phyloP scores from a whole-genome alignment of 1,284 basidiomycete genomes.

The Rhizopogon hawkerae region DNA sequence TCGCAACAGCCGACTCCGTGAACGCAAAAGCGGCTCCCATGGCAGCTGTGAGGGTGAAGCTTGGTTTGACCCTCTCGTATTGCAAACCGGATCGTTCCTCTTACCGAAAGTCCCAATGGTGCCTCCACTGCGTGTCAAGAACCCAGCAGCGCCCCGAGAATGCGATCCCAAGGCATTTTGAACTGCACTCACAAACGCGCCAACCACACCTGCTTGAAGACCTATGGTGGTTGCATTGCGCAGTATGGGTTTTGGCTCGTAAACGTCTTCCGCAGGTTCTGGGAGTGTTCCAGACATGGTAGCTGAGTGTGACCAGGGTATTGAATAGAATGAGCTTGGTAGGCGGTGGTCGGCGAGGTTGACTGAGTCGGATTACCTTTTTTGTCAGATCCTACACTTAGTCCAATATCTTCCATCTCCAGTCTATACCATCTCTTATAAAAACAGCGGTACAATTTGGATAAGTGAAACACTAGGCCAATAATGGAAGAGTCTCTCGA shows the following conservation, averaged over 20 bases:
- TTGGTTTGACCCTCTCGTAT: constrained; percentile 1
- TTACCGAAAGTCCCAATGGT: constrained; percentile 82
- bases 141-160: constrained; percentile 28
- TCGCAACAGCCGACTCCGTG: constrained; percentile 75
- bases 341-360: constrained; percentile 2
- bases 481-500: not conserved
- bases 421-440: not conserved
- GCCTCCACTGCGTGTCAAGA: constrained; percentile 29
- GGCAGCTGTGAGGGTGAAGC: constrained; percentile 53
- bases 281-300: constrained; percentile 28
- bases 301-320: constrained; percentile 9
- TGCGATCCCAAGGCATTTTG: constrained; percentile 82
- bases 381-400: constrained; percentile 9
- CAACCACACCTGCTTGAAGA: constrained; percentile 65
- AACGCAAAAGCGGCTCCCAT: constrained; percentile 85
- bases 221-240: constrained; percentile 55
- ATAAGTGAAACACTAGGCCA: not conserved
- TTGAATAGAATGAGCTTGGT: constrained; percentile 1
- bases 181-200: constrained; percentile 70
- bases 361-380: constrained; percentile 16
- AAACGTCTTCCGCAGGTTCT: constrained; percentile 25
- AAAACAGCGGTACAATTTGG: not conserved
- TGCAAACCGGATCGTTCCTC: constrained; percentile 28
- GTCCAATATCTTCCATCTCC: not conserved
- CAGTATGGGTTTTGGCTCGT: constrained; percentile 51